A percentile compares a stretch with the other conserved stretches of the same genome.
phyloP scores from a whole-genome alignment of 345 rosid genomes.

The Nephelium lappaceum region DNA sequence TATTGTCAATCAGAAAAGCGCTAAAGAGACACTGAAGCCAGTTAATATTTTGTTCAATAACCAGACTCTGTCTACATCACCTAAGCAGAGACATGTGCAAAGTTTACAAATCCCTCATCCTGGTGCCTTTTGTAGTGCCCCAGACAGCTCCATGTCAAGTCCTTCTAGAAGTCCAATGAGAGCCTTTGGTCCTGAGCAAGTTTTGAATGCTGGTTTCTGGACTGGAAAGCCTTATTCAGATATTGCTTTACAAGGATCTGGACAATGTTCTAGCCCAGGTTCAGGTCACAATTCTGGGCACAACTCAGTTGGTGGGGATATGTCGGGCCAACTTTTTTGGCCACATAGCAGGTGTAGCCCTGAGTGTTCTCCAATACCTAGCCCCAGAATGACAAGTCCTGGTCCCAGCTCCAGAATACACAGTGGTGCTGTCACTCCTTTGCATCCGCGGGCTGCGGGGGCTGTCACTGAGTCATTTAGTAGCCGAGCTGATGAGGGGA shows the following conservation, averaged over 20 bases:
- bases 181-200: slow-evolving; percentile 68
- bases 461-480: slow-evolving; percentile 64
- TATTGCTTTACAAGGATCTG: slow-evolving; percentile 78
- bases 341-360: slow-evolving; percentile 94
- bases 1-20: slow-evolving; percentile 38
- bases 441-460: slow-evolving; percentile 92
- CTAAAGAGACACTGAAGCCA: slow-evolving; percentile 70
- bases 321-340: slow-evolving; percentile 89
- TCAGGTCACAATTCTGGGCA: slow-evolving; percentile 96
- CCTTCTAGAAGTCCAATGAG: slow-evolving; percentile 98
- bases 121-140: slow-evolving; percentile 75
- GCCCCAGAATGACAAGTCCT: slow-evolving; percentile 97
- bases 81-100: slow-evolving; percentile 65
- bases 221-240: slow-evolving; percentile 76
- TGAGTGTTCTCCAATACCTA: slow-evolving; percentile 92
- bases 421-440: slow-evolving; percentile 98
- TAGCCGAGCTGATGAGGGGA: slow-evolving; percentile 77
- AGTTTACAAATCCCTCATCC: slow-evolving; percentile 70
- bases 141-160: slow-evolving; percentile 96
- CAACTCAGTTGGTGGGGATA: slow-evolving; percentile 93
- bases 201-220: slow-evolving; percentile 65
- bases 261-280: slow-evolving; percentile 98
- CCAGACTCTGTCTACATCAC: slow-evolving; percentile 57
- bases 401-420: slow-evolving; percentile 98
- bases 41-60: slow-evolving; percentile 45